A percentile compares a stretch with the other conserved stretches of the same genome.
Evolutionary conservation across 2,329 filamentous ascomycete genomes (phyloP).

Genomic region (Calonectria henricotiae): DNA sequence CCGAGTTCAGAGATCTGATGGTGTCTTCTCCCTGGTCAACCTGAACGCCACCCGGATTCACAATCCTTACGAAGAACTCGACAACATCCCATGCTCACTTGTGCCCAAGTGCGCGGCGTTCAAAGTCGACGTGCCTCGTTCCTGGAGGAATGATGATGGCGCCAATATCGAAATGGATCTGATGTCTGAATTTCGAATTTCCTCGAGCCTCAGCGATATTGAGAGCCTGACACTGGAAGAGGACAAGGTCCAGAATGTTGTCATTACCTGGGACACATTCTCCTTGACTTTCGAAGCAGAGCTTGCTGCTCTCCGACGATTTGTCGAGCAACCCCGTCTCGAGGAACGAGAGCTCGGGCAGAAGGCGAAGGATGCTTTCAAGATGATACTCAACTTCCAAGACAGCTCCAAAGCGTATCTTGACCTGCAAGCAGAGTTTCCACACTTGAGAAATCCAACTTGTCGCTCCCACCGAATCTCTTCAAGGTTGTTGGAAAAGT

Average conservation of each 20-base stretch:
- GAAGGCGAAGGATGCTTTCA: constrained; percentile 53
- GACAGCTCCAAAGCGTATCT: constrained; percentile 42
- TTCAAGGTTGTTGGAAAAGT: constrained; percentile 50
- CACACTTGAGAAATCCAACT: constrained; percentile 56
- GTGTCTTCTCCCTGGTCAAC: constrained; percentile 49
- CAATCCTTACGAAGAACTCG: constrained; percentile 55
- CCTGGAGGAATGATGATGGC: constrained; percentile 50
- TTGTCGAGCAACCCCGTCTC: constrained; percentile 46
- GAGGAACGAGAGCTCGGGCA: constrained; percentile 42
- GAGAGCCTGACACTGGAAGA: constrained; percentile 40
- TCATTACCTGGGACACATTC: constrained; percentile 51
- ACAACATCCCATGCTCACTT: constrained; percentile 20
- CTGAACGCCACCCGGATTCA: constrained; percentile 50
- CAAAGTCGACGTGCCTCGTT: constrained; percentile 56
- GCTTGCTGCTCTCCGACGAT: constrained; percentile 52
- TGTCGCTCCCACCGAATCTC: constrained; percentile 47
- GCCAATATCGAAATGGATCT: constrained; percentile 62
- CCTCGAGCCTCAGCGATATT: constrained; percentile 59
- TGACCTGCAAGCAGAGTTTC: constrained; percentile 53
- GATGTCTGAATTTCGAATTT: constrained; percentile 77
- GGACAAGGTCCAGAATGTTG: constrained; percentile 44
- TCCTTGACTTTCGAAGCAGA: constrained; percentile 56
- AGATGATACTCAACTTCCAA: constrained; percentile 56
- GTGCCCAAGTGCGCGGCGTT: constrained; percentile 54
- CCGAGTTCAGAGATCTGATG: constrained; percentile 43